phyloP scores from a whole-genome alignment of 805 yeast genomes.

The Saccharomycopsis fibuligera region DNA sequence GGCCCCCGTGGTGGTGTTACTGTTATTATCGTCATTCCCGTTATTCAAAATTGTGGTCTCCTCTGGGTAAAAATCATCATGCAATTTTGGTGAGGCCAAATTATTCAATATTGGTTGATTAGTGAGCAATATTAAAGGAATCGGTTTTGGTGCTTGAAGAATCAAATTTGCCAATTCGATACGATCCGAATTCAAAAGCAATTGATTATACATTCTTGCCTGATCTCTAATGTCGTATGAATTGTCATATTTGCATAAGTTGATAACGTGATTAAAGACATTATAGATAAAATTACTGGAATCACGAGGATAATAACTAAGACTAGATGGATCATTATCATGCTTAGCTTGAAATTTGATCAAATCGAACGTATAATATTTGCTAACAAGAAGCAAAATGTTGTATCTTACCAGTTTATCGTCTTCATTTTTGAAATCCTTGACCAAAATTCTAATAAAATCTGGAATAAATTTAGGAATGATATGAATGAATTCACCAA shows the following conservation, averaged over 20 bases:
- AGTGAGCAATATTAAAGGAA: slow-evolving; percentile 34
- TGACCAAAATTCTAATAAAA: slow-evolving; percentile 53
- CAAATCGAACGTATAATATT: slow-evolving; percentile 52
- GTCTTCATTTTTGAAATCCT: slow-evolving; percentile 46
- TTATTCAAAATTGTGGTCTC: too few species aligned
- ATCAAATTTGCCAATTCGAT: slow-evolving; percentile 61
- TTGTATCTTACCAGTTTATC: slow-evolving; percentile 59
- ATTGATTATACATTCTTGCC: slow-evolving; percentile 63
- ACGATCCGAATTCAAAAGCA: slow-evolving; percentile 46
- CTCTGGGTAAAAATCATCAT: slow-evolving; percentile 14
- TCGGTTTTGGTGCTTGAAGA: slow-evolving; percentile 72
- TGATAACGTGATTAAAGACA: slow-evolving; percentile 42
- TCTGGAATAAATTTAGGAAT: slow-evolving; percentile 63
- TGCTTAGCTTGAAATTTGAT: slow-evolving; percentile 32
- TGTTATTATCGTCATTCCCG: not conserved
- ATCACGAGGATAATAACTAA: slow-evolving; percentile 9
- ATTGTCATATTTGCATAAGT: slow-evolving; percentile 66
- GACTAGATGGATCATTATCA: slow-evolving; percentile 22
- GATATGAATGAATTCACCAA: slow-evolving; percentile 67
- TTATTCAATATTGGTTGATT: slow-evolving; percentile 20
- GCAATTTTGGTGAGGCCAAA: slow-evolving; percentile 18
- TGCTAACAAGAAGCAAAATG: slow-evolving; percentile 66
- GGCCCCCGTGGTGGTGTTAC: not conserved
- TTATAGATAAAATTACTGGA: slow-evolving; percentile 16
- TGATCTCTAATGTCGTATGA: slow-evolving; percentile 77